Percentiles rank a stretch among this genome's conserved stretches.
Evolutionary conservation across 78 protist genomes (phyloP).

Genomic region (Dictyostelium firmibasis): DNA sequence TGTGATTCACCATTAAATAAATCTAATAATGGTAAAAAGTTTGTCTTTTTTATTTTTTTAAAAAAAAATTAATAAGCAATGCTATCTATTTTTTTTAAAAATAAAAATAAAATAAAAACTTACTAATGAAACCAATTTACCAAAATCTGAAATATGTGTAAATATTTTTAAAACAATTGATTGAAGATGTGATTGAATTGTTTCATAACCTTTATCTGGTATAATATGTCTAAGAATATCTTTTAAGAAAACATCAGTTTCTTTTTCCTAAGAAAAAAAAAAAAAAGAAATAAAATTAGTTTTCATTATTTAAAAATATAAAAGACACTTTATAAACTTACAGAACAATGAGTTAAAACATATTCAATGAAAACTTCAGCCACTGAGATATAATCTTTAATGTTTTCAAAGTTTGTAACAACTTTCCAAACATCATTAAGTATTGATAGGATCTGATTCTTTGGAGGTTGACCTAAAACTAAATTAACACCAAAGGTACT

Average conservation of each 20-base stretch:
- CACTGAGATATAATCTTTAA: conserved; percentile 75
- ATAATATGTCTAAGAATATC: conserved; percentile 73
- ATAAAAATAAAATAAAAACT: background rate
- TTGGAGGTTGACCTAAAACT: conserved; percentile 75
- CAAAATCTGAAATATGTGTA: conserved; percentile 68
- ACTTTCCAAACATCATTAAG: conserved; percentile 89
- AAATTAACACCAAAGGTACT: conserved; percentile 85
- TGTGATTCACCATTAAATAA: conserved; percentile 83
- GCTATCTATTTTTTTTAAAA: background rate
- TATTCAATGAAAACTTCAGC: conserved; percentile 90
- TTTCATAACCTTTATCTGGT: conserved; percentile 75
- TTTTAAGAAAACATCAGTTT: conserved; percentile 78
- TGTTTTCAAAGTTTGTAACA: conserved; percentile 65
- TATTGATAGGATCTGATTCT: conserved; percentile 49
- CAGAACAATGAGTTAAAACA: conserved; percentile 86
- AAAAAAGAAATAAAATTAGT: background rate
- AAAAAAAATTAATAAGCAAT: background rate
- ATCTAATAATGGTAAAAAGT: conserved; percentile 88
- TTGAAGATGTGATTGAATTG: conserved; percentile 75
- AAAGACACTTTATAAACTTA: no score
- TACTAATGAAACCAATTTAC: conserved; percentile 60
- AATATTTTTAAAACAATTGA: conserved; percentile 83
- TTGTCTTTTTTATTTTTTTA: conserved; percentile 10
- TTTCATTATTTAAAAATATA: no score
- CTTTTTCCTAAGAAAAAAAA: conserved; percentile 3